Percentiles rank a stretch among this genome's conserved stretches.
Evolutionary conservation across 768 basidiomycete genomes (phyloP).

Genomic region (Coprinopsis marcescibilis): DNA sequence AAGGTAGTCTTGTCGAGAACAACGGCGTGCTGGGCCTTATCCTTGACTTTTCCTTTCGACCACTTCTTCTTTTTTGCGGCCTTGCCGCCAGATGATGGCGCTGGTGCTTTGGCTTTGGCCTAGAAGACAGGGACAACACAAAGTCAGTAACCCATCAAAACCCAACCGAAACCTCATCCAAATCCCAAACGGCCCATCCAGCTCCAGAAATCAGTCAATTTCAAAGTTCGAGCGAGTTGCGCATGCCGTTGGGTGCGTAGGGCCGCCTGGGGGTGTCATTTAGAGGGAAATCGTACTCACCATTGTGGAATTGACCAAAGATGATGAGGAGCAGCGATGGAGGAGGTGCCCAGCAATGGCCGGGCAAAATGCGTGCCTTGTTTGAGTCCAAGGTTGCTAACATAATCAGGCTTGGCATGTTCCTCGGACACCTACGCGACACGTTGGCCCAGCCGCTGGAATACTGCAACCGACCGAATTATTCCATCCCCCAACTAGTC

Average conservation of each 20-base stretch:
- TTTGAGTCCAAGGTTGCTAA: too few species aligned
- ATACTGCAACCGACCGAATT: slow-evolving; percentile 6
- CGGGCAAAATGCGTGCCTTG: too few species aligned
- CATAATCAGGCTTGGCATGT: slow-evolving; percentile 7
- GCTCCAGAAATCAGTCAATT: too few species aligned
- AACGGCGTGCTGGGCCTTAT: slow-evolving; percentile 98
- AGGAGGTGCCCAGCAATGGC: too few species aligned
- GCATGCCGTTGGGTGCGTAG: too few species aligned
- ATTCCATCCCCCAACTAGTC: too few species aligned
- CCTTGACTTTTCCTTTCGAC: slow-evolving; percentile 99
- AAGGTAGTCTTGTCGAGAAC: slow-evolving; percentile 88
- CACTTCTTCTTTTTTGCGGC: slow-evolving; percentile 99
- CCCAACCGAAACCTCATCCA: slow-evolving; percentile 34
- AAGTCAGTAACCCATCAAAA: slow-evolving; percentile 28
- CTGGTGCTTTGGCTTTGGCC: slow-evolving; percentile 70
- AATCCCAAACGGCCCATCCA: slow-evolving; percentile 11
- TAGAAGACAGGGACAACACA: slow-evolving; percentile 23
- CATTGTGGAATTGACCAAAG: too few species aligned
- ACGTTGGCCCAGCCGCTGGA: slow-evolving; percentile 28
- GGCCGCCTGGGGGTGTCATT: too few species aligned
- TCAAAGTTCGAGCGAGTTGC: too few species aligned
- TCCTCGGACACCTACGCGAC: slow-evolving; percentile 24
- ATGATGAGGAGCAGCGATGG: too few species aligned
- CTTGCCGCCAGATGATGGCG: slow-evolving; percentile 67
- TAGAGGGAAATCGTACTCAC: too few species aligned